Percentiles rank a stretch among this genome's conserved stretches.
These are phyloP conservation scores for Chlorella sp. DNA, from an alignment of 139 green algal genomes.

Conservation along the genomic window DNA sequence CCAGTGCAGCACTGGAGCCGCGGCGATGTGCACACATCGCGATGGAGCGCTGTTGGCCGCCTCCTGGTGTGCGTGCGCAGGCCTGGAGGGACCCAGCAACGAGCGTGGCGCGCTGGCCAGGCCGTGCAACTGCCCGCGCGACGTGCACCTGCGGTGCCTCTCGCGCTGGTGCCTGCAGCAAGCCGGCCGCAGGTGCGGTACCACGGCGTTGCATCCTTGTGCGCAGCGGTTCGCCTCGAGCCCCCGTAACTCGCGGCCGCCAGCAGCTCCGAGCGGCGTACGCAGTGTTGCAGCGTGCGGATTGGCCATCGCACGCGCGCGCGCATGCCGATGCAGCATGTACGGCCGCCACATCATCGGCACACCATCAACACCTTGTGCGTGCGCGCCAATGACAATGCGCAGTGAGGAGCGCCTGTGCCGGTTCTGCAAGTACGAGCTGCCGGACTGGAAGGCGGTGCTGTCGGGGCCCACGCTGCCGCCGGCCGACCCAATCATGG, in stretches of 20 bases:
- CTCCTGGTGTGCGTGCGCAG: not conserved
- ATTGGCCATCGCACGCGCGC: too few relatives aligned
- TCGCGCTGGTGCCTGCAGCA: conserved; percentile 43
- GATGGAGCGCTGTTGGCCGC: too few relatives aligned
- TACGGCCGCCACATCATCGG: too few relatives aligned
- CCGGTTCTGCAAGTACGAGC: conserved; percentile 32
- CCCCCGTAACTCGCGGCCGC: too few relatives aligned
- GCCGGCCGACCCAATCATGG: conserved; percentile 29
- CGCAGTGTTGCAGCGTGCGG: too few relatives aligned
- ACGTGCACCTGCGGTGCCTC: conserved; percentile 31
- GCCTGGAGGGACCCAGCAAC: not conserved
- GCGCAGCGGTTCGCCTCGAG: too few relatives aligned
- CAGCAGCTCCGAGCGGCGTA: too few relatives aligned
- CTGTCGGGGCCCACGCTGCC: not conserved
- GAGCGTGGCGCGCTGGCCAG: not conserved
- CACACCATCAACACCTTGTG: not conserved
- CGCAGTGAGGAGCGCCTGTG: conserved; percentile 27
- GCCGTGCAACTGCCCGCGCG: conserved; percentile 36
- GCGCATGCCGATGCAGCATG: too few relatives aligned
- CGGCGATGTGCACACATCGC: too few relatives aligned
- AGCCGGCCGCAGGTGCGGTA: conserved; percentile 18
- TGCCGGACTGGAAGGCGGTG: conserved; percentile 40
- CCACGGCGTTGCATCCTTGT: too few relatives aligned
- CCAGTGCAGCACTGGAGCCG: too few relatives aligned
- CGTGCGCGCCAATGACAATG: not conserved